These are phyloP conservation scores for Achaetomiella virescens DNA, from an alignment of 495 filamentous ascomycete genomes.

Conservation along the genomic window DNA sequence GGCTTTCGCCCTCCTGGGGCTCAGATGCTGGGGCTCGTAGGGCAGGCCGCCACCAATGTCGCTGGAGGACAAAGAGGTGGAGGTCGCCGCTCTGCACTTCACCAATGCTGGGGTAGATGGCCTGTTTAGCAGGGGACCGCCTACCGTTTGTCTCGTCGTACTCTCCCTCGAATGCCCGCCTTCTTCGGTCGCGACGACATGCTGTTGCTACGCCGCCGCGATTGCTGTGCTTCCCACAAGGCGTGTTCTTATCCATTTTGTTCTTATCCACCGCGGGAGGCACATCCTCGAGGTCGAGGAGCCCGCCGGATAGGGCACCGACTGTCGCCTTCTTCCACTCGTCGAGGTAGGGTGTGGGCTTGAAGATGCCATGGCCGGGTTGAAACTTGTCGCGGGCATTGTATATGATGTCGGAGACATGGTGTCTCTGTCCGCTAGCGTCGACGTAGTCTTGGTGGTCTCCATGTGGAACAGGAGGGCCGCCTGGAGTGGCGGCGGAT, in stretches of 20 bases:
- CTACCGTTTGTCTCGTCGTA: slow-evolving; percentile 48
- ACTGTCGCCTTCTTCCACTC: slow-evolving; percentile 55
- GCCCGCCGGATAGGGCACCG: slow-evolving; percentile 42
- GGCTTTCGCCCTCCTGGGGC: slow-evolving; percentile 7
- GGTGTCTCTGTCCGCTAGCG: slow-evolving; percentile 24
- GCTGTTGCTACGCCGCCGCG: slow-evolving; percentile 34
- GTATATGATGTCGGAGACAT: slow-evolving; percentile 41
- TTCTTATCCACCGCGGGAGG: slow-evolving; percentile 31
- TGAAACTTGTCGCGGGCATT: slow-evolving; percentile 35
- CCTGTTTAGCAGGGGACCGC: slow-evolving; percentile 14
- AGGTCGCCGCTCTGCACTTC: slow-evolving; percentile 14
- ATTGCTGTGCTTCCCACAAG: slow-evolving; percentile 49
- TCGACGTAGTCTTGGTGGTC: slow-evolving; percentile 17
- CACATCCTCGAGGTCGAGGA: slow-evolving; percentile 44
- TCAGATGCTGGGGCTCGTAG: slow-evolving; percentile 12
- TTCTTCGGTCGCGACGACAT: slow-evolving; percentile 33
- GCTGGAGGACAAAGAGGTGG: not conserved
- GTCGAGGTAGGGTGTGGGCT: slow-evolving; percentile 43
- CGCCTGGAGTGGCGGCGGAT: not conserved
- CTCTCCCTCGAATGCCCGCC: slow-evolving; percentile 43
- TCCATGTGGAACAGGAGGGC: not conserved
- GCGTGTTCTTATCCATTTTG: slow-evolving; percentile 16
- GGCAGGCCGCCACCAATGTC: not conserved
- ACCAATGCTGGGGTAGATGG: slow-evolving; percentile 14
- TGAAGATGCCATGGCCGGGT: slow-evolving; percentile 40